Base-by-base conservation (phyloP, 2,329 filamentous ascomycete genomes). In the Clonostachys byssicola region DNA sequence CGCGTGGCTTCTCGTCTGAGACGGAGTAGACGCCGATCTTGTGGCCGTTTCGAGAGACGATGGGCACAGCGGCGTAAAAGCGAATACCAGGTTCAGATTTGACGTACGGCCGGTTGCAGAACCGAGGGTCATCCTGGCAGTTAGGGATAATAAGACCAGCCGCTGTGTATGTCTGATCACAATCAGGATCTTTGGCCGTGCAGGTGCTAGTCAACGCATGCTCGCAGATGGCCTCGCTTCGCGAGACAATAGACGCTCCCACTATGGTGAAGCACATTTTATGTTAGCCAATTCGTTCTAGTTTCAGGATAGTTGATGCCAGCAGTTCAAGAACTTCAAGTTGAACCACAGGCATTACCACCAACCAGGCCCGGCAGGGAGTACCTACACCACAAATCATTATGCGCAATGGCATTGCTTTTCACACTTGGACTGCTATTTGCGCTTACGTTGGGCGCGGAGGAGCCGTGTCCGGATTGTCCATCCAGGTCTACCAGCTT, bases 11-110 rank as follows among this genome's bases (percentile, higher is more conserved):
- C 40, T 78, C 73, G 52, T 86, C 82, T 4, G 83, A 65, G 3
- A 86, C 73, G 45, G 77, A 75, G 49, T 83, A 81, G 12, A 73
- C 74, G 8, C 84, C 84, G 47, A 88, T 80, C 43, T 78, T 74
- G 33, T 77, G 73, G 35, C 72, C 75, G 6, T 57, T 57, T 1
- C 73, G 73, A 4, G 78, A 81, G 30, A 75, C 73, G 46, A 88
- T 78, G 1, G 83, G 83, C 0, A 85, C 81, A 18, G 61, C 66
- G 6, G 65, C 65, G 42, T 66, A 68, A 50, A 68, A 68, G 14
- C 65, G 60, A 5, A 67, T 56, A 20, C 56, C 59, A 8, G 58
- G 55, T 36, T 63, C 61, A 13, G 55, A 56, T 1, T 56, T 47
- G 2, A 67, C 65, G 43, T 66, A 67, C 3, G 60, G 51, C 5